Evolutionary conservation across 2,329 filamentous ascomycete genomes (phyloP).

Genomic region (Fusarium papillatum): DNA sequence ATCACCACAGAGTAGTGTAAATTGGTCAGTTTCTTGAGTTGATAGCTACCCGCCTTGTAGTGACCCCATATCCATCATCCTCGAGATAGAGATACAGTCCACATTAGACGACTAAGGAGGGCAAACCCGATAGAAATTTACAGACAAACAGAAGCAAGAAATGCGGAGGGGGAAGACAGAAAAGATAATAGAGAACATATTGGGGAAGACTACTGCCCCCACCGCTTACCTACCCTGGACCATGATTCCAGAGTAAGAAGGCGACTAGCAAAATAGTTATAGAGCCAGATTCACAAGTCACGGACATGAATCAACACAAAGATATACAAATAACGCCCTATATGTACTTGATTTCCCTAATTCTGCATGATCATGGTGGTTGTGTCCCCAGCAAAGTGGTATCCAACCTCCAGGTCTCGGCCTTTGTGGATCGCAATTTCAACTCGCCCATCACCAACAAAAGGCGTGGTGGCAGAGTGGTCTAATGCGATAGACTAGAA

Average conservation of each 20-base stretch:
- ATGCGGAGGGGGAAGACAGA: neutral
- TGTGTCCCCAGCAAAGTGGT: no score
- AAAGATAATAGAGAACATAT: neutral
- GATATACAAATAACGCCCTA: neutral
- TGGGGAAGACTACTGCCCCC: neutral
- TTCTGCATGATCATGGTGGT: neutral
- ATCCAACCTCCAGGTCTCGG: neutral
- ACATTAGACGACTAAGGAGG: no score
- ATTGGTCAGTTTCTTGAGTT: no score
- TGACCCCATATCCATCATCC: no score
- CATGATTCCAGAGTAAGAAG: neutral
- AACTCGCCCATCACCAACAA: neutral
- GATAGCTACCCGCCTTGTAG: no score
- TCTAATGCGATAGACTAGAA: constrained; percentile 12
- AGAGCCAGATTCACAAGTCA: neutral
- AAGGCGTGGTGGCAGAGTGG: constrained; percentile 7
- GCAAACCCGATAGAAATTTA: no score
- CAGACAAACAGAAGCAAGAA: neutral
- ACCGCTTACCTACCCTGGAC: neutral
- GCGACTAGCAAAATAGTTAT: neutral
- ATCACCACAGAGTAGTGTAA: no score
- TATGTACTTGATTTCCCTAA: neutral
- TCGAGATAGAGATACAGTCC: no score
- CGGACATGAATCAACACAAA: neutral
- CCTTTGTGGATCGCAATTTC: neutral